phyloP scores from a whole-genome alignment of 768 basidiomycete genomes.

The Boletus sensibilis region DNA sequence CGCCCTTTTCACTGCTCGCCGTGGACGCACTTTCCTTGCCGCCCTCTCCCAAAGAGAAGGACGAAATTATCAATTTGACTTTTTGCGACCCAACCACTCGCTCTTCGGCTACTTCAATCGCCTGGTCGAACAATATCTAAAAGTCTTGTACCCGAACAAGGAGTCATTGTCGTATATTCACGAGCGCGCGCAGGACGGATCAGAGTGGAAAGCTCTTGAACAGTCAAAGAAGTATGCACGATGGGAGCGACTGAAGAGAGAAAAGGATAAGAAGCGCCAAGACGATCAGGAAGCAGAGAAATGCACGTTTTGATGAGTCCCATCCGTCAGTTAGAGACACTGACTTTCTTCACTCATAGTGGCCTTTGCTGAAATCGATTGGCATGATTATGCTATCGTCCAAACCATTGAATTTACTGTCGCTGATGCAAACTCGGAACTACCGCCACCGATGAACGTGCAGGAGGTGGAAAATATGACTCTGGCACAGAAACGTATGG shows the following conservation, averaged over 20 bases:
- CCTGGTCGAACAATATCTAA: constrained; percentile 94
- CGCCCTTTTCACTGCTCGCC: constrained; percentile 90
- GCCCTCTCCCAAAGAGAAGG: constrained; percentile 86
- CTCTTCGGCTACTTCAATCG: constrained; percentile 97
- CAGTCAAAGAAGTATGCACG: constrained; percentile 75
- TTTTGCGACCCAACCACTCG: constrained; percentile 92
- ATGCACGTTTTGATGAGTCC: constrained; percentile 47
- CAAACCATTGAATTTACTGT: constrained; percentile 97
- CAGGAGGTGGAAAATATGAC: constrained; percentile 97
- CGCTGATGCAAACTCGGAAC: constrained; percentile 84
- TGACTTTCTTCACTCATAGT: constrained; percentile 40
- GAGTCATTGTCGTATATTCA: constrained; percentile 74
- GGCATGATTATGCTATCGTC: constrained; percentile 98
- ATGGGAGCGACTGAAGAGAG: constrained; percentile 83
- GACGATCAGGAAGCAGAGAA: constrained; percentile 93
- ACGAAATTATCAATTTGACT: constrained; percentile 97
- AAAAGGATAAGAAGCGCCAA: constrained; percentile 80
- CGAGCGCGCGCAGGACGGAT: constrained; percentile 58
- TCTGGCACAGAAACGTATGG: constrained; percentile 95
- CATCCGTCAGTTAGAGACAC: neutral
- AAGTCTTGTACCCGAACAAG: constrained; percentile 80
- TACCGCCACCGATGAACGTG: constrained; percentile 95
- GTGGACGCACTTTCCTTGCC: constrained; percentile 83
- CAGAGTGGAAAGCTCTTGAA: constrained; percentile 78
- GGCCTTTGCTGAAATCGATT: constrained; percentile 97